These are phyloP conservation scores for Blumeria hordei DNA, from an alignment of 2,329 filamentous ascomycete species.

Conservation along the genomic window DNA sequence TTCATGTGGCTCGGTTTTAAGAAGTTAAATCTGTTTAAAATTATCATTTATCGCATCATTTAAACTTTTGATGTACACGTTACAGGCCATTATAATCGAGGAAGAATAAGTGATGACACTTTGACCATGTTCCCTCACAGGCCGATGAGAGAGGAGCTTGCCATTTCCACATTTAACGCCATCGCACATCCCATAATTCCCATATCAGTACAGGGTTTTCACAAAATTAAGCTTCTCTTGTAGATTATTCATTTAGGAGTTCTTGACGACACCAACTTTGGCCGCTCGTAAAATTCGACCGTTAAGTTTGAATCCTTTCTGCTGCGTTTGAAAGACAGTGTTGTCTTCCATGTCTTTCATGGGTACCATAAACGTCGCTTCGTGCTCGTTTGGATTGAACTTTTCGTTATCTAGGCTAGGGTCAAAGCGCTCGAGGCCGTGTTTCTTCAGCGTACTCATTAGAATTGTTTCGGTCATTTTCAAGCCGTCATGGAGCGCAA, in stretches of 20 bases:
- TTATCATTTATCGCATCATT: too few relatives aligned
- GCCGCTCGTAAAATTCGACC: slow-evolving; percentile 71
- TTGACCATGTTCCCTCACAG: too few relatives aligned
- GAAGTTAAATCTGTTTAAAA: too few relatives aligned
- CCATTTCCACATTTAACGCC: too few relatives aligned
- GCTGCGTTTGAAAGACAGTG: slow-evolving; percentile 75
- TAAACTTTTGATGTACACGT: too few relatives aligned
- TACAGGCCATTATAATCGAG: too few relatives aligned
- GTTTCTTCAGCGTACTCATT: slow-evolving; percentile 72
- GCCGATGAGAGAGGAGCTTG: too few relatives aligned
- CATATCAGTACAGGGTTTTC: too few relatives aligned
- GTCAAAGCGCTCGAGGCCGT: slow-evolving; percentile 76
- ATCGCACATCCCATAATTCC: too few relatives aligned
- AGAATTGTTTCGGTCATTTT: slow-evolving; percentile 88
- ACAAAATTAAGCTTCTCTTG: too few relatives aligned
- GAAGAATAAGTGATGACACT: too few relatives aligned
- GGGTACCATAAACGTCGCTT: slow-evolving; percentile 86
- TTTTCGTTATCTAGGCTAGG: slow-evolving; percentile 48
- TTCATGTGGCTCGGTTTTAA: too few relatives aligned
- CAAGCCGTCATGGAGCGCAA: slow-evolving; percentile 64
- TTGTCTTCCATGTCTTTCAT: slow-evolving; percentile 74
- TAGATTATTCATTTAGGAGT: slow-evolving; percentile 16
- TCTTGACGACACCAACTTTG: slow-evolving; percentile 93
- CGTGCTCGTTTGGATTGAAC: slow-evolving; percentile 91
- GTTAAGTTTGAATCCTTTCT: slow-evolving; percentile 89